Base-by-base conservation (phyloP, 495 filamentous ascomycete species). In the Chaetomium fimeti region DNA sequence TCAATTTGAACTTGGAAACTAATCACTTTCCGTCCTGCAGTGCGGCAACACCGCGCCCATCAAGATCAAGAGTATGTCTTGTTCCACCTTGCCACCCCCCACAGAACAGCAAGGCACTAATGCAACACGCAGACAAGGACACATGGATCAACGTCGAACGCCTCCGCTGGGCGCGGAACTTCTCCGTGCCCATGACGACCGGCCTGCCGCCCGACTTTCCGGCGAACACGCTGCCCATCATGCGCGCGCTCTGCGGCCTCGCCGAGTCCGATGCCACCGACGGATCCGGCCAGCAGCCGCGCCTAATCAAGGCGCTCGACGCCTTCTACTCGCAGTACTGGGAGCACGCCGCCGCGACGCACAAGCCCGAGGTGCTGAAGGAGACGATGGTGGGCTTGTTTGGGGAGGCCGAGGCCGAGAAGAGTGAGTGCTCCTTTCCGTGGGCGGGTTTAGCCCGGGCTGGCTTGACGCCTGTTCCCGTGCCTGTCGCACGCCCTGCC, bases 31-130 rank as follows among this genome's bases (percentile, higher is more conserved):
- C 9, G 25, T 27, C 15, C 40, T 9, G 12, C 32, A 75, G 71
- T 88, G 84, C 70, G 81, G 79, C 28, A 91, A 89, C 66, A 85
- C 72, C 7, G 70, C 88, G 2, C 89, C 89, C 1, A 77, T 91
- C 40, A 73, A 80, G 20, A 85, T 91, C 75, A 90, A 88, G 71
- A 91, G 88, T 89, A 72, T 47, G 81, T 40, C 22, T 11, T 11
- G 47, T 22, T 25, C 13, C 4, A 36, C 9, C 32, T 36, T 36
- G 32, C 40, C 5, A 15, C 15, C 40, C 18, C 40, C 5, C 16
- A 18, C 40, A 43, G 1, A 45, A 5, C 12, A 57, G n/a, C 53
- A 11, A 43, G n/a, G 9, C 5, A 28, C 51, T 55, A 43, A 40
- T 18, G 27, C 56, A 18, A 8, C 24, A 4, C 11, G n/a, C 56